Base-by-base conservation (phyloP, 306 rosid genomes). In the Begonia loranthoides region DNA sequence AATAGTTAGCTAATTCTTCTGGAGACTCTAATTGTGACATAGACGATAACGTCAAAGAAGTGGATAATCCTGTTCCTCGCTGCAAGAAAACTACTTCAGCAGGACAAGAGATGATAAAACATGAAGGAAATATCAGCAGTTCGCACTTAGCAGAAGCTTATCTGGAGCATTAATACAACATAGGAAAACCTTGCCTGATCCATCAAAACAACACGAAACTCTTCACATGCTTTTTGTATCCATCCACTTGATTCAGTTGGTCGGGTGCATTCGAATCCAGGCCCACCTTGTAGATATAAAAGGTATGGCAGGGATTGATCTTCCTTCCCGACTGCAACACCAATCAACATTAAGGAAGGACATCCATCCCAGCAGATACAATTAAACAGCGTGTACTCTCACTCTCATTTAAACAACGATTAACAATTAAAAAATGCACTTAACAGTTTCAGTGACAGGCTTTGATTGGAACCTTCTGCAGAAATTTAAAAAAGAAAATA, bases 1-100 rank as follows among this genome's bases (percentile, higher is more conserved):
- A 55, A 70, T 80, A 82, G 58, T 76, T 72, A 41, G 58, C 92
- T 59, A 85, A 59, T 50, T 74, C 70, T 58, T 70, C 74, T n/a
- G 80, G 81, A 48, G 77, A 78, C 73, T 69, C 73, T 56, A 85
- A 78, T 67, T 90, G 97, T 14, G 41, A 66, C 95, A 85, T 80
- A 21, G 97, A 85, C 24, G 97, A 90, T 67, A 76, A 70, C 6
- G 83, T 71, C 83, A 85, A 69, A 66, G 97, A 77, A 72, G 92
- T 90, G 8, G 97, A 90, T 73, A 85, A 82, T 60, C 95, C 97
- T 57, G 97, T 82, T 72, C 97, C 95, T 49, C 97, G 85, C 97
- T 90, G 85, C 72, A 80, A 66, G 61, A 46, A 63, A 13, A 62
- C 38, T 50, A 17, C 17, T 59, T 36, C 48, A 51, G 62, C 13